Evolutionary conservation across 176 grass and related monocot species (phyloP), one percentile per base, ranked within the genome.

Genomic region (Oryza brachyantha): DNA sequence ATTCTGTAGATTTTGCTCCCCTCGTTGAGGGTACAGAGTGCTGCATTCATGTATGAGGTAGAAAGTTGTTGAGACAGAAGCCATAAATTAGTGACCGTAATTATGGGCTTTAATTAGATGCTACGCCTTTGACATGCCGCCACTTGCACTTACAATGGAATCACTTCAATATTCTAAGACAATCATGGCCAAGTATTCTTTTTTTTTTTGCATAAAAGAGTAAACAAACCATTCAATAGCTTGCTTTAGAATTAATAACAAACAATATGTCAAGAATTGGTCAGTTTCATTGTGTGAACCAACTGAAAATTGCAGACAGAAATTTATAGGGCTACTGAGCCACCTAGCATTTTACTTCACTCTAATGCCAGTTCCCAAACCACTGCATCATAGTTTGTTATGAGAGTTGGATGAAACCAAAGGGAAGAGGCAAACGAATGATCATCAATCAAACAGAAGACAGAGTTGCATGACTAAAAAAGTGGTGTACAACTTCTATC

Each of bases 1-100:
- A 43, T 5, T 7, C 16, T 66, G 37, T 75, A 35, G 69, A n/a
- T 12, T 42, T 64, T 87, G 34, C n/a, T 21, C 19, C 64, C 34
- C 77, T 39, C 24, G 3, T 77, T 48, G 39, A 28, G 25, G 75
- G 31, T 65, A 77, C 59, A 42, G 46, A 16, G 45, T 48, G n/a
- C 84, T 61, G n/a, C 40, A 62, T 70, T 35, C 54, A 74, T 87
- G 42, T 60, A 35, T 29, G 10, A 4, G 74, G 38, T 70, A 40
- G 13, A 75, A 64, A 87, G 61, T 82, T 10, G 73, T 82, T 87
- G 85, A 79, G 27, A 57, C 63, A 87, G 66, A 29, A 52, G 45
- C 59, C 48, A 83, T 78, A 38, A 60, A 34, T 68, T 68, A 12
- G 8, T 68, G 28, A 82, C 68, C 31, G 48, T 52, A 68, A 81